Conservation (phyloP, 2,329 filamentous ascomycete genomes). For the Aspergillaceae sp. region DNA sequence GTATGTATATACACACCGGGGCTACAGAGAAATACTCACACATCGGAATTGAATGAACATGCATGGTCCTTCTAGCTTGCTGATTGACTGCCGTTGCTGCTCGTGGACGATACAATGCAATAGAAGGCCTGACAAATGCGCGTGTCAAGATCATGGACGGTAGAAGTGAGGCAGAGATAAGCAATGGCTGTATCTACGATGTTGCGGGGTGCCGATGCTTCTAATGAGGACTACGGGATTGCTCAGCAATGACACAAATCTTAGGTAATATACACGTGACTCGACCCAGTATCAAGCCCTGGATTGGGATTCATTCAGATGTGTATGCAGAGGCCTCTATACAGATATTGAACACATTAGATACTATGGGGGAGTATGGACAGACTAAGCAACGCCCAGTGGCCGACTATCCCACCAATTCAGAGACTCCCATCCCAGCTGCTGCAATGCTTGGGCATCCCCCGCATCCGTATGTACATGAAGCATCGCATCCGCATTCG, state of each 20-base stretch:
- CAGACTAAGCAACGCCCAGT: conserved; percentile 22
- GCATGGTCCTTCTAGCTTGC: conserved; percentile 32
- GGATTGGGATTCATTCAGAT: no score
- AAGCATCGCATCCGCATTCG: background rate
- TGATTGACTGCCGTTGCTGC: background rate
- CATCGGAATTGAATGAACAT: conserved; percentile 47
- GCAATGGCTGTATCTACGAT: background rate
- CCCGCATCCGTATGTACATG: conserved; percentile 4
- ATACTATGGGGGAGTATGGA: background rate
- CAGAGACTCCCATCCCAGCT: conserved; percentile 21
- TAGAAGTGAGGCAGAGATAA: background rate
- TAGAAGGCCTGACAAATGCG: conserved; percentile 11
- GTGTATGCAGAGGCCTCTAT: background rate
- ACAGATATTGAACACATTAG: no score
- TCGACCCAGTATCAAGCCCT: background rate
- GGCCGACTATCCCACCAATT: conserved; percentile 26
- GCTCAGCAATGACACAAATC: conserved; percentile 2
- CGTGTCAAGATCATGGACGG: conserved; percentile 24
- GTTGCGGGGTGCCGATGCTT: background rate
- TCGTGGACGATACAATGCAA: conserved; percentile 5
- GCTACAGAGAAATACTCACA: conserved; percentile 31
- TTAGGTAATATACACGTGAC: conserved; percentile 6
- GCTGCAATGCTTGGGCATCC: conserved; percentile 14
- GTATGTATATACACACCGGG: background rate
- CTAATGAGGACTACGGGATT: background rate